Evolutionary conservation across 1,139 yeast species (phyloP).

Genomic region (Hyphopichia khmerensis): DNA sequence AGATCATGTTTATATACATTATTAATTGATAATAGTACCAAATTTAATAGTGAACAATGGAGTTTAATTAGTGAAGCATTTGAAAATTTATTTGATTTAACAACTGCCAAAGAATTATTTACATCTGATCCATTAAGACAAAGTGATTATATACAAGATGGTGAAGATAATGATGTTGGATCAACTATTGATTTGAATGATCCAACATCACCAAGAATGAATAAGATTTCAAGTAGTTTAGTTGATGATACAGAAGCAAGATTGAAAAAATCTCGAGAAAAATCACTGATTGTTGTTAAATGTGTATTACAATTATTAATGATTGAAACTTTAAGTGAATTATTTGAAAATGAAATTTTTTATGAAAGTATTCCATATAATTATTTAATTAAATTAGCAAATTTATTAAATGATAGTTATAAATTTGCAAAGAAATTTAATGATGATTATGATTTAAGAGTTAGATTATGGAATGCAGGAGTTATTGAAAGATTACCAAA

Average conservation of each 20-base stretch:
- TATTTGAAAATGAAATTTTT: conserved; percentile 69
- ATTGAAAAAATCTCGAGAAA: conserved; percentile 44
- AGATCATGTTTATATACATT: conserved; percentile 82
- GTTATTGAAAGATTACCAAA: conserved; percentile 92
- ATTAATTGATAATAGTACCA: conserved; percentile 68
- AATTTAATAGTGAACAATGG: conserved; percentile 74
- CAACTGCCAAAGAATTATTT: conserved; percentile 85
- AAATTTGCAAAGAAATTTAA: conserved; percentile 84
- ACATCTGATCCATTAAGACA: conserved; percentile 59
- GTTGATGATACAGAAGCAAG: conserved; percentile 23
- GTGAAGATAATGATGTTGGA: conserved; percentile 14
- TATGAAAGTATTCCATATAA: conserved; percentile 68
- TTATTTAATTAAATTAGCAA: conserved; percentile 58
- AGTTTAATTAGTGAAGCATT: conserved; percentile 62
- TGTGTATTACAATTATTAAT: conserved; percentile 86
- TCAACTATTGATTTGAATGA: conserved; percentile 13
- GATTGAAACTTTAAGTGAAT: conserved; percentile 83
- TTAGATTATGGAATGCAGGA: conserved; percentile 87
- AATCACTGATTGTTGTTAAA: conserved; percentile 83
- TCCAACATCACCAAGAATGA: conserved; percentile 9
- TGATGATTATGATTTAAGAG: conserved; percentile 82
- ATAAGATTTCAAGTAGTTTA: conserved; percentile 8
- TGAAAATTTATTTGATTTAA: conserved; percentile 66
- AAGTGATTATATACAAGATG: conserved; percentile 15
- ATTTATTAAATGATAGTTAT: conserved; percentile 66